phyloP scores from a whole-genome alignment of 2,329 filamentous ascomycete genomes.

The Talaromyces verruculosus region DNA sequence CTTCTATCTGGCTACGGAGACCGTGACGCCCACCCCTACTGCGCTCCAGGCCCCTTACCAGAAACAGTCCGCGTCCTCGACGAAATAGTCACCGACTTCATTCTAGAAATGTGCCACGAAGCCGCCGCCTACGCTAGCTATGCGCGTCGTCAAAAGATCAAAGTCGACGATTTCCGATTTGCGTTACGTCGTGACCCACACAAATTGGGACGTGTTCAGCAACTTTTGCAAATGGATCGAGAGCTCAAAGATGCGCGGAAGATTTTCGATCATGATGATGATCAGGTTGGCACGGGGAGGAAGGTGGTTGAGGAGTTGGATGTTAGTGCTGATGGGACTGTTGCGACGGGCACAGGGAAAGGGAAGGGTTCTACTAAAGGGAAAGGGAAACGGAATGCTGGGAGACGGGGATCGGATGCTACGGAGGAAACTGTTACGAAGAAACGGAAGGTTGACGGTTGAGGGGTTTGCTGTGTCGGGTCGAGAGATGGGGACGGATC shows the following conservation, averaged over 20 bases:
- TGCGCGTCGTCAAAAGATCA: constrained; percentile 90
- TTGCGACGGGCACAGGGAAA: constrained; percentile 30
- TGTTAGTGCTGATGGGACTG: constrained; percentile 28
- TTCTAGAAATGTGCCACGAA: constrained; percentile 88
- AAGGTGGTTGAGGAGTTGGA: constrained; percentile 32
- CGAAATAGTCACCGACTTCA: constrained; percentile 95
- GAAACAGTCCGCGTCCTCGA: constrained; percentile 85
- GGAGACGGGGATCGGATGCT: constrained; percentile 35
- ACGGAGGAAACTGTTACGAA: constrained; percentile 38
- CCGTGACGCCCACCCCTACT: constrained; percentile 56
- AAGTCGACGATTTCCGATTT: constrained; percentile 97
- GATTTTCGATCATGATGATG: constrained; percentile 48
- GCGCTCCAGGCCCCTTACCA: constrained; percentile 73
- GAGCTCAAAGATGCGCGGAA: constrained; percentile 82
- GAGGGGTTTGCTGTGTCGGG: neutral
- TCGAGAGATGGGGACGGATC: neutral
- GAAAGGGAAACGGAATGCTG: constrained; percentile 36
- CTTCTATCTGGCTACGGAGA: constrained; percentile 49
- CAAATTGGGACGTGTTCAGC: constrained; percentile 85
- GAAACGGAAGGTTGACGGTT: constrained; percentile 32
- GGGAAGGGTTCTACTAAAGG: constrained; percentile 33
- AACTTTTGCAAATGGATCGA: constrained; percentile 83
- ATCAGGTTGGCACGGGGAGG: constrained; percentile 39
- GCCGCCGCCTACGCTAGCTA: constrained; percentile 83
- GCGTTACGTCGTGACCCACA: constrained; percentile 79